Evolutionary conservation across 805 yeast genomes (phyloP).

Genomic region (Metschnikowia colocasiae): DNA sequence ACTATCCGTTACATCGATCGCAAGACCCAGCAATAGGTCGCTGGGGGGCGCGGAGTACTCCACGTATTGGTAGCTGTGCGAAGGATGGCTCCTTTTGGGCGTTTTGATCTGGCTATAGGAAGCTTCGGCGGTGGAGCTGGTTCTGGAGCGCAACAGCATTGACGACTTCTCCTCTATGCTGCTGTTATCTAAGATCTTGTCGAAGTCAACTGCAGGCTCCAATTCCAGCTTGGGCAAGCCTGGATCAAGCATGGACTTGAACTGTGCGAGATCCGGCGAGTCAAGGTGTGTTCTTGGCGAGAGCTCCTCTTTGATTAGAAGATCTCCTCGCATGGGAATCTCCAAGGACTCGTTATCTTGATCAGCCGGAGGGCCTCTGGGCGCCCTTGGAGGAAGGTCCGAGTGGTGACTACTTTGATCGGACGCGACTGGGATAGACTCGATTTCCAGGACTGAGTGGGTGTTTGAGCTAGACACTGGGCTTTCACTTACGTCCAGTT

Average conservation of each 20-base stretch:
- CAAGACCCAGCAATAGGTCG: not conserved
- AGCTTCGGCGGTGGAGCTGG: not conserved
- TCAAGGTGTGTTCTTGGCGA: slow-evolving; percentile 13
- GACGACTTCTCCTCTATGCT: slow-evolving; percentile 7
- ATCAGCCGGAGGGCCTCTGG: not conserved
- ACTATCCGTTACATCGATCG: not conserved
- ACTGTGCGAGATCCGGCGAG: slow-evolving; percentile 17
- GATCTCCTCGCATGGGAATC: slow-evolving; percentile 15
- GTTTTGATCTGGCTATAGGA: not conserved
- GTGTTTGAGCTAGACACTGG: not conserved
- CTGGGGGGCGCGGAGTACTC: not conserved
- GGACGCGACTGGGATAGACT: not conserved
- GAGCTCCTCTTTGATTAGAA: slow-evolving; percentile 4
- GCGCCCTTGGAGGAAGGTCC: not conserved
- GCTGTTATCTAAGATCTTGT: slow-evolving; percentile 17
- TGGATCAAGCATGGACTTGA: slow-evolving; percentile 18
- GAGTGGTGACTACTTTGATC: not conserved
- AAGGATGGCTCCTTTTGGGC: not conserved
- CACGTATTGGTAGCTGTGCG: not conserved
- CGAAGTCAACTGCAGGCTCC: slow-evolving; percentile 15
- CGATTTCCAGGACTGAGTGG: not conserved
- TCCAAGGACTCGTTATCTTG: slow-evolving; percentile 8
- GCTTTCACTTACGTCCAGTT: not conserved
- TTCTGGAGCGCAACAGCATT: slow-evolving; percentile 7
- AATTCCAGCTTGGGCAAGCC: slow-evolving; percentile 13